Evolutionary conservation across 106 monocot genomes (phyloP).

Genomic region (Phalaenopsis aphrodite): DNA sequence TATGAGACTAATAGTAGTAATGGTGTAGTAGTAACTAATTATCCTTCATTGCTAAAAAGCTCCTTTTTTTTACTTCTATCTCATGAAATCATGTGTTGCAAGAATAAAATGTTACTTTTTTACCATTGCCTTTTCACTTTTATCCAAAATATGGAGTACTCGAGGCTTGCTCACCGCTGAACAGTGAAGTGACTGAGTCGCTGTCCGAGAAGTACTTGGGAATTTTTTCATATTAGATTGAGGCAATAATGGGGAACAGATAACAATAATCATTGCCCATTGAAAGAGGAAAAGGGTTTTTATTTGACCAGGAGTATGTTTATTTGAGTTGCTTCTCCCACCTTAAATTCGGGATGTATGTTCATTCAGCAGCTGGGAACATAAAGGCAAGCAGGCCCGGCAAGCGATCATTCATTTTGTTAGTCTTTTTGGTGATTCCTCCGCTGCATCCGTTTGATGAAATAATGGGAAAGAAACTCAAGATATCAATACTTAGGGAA

Average conservation of each 20-base stretch:
- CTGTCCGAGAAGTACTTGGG: not conserved
- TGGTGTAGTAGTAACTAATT: not conserved
- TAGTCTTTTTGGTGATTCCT: not conserved
- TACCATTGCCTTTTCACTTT: not conserved
- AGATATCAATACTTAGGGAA: too few relatives aligned
- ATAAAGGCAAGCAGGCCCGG: slow-evolving; percentile 4
- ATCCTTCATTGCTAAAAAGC: not conserved
- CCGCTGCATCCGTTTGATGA: too few relatives aligned
- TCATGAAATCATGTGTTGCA: not conserved
- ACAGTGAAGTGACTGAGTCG: not conserved
- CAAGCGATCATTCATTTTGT: not conserved
- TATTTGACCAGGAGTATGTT: slow-evolving; percentile 1
- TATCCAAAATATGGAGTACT: not conserved
- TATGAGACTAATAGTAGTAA: not conserved
- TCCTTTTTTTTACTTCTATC: not conserved
- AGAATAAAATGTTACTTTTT: not conserved
- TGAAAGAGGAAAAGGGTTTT: not conserved
- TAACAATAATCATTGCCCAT: not conserved
- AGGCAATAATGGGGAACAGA: slow-evolving; percentile 3
- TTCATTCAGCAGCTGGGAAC: not conserved
- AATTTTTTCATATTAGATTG: not conserved
- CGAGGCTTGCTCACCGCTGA: not conserved
- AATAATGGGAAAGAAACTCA: too few relatives aligned
- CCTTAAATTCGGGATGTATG: slow-evolving; percentile 2
- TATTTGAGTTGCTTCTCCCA: not conserved